Percentiles rank a stretch among this genome's conserved stretches.
Conservation (phyloP, 257 asterid genomes). For the Solanum piurae region DNA sequence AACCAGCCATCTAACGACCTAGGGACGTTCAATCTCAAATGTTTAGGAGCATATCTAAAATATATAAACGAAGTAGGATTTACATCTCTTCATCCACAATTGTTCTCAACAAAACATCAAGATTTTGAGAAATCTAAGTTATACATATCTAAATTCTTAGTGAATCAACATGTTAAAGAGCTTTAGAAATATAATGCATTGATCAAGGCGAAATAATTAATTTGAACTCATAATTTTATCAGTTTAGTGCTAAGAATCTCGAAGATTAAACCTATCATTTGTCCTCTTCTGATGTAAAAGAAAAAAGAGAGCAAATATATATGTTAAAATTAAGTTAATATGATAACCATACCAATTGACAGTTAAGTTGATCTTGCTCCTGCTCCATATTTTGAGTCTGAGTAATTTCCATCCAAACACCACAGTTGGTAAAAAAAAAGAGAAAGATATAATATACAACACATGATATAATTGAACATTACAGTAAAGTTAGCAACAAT, state of each 20-base stretch:
- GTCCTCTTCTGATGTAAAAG: too few relatives aligned
- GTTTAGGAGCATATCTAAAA: background rate
- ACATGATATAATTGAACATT: background rate
- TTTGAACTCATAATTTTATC: background rate
- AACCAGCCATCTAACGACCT: background rate
- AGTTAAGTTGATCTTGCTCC: conserved; percentile 7
- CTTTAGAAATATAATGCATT: background rate
- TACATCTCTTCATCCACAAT: background rate
- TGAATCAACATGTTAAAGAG: background rate
- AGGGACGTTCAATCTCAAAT: background rate
- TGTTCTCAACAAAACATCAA: background rate
- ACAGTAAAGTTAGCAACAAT: background rate
- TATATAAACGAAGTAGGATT: background rate
- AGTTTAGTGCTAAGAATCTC: background rate
- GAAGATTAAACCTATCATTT: background rate
- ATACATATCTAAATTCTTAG: background rate
- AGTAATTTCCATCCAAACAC: background rate
- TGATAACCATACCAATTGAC: background rate
- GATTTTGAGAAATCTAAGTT: background rate
- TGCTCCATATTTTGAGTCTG: conserved; percentile 5
- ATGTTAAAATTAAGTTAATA: background rate
- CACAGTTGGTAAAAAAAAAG: background rate
- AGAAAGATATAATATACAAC: background rate
- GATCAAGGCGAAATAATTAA: background rate
- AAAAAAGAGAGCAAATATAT: background rate